Evolutionary conservation across 202 grass and related monocot species (phyloP).

Genomic region (Bolboschoenoplectus hybrid): DNA sequence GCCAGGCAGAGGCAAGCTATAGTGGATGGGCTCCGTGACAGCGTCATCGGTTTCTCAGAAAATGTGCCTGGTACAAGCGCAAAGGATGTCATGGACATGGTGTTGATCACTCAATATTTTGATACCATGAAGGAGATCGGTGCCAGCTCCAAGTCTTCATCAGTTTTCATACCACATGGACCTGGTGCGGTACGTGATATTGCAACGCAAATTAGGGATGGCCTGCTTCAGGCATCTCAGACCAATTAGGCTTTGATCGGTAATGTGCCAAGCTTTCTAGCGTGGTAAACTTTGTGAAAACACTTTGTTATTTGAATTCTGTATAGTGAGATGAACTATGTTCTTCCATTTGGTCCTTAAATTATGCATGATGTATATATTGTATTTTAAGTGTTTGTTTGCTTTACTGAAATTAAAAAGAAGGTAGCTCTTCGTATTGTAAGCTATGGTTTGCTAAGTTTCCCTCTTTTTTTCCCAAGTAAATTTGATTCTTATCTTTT

Average conservation of each 20-base stretch:
- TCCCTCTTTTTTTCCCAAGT: background rate
- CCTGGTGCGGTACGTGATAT: conserved; percentile 68
- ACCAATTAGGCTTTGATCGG: background rate
- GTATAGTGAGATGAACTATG: conserved; percentile 4
- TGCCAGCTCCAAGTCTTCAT: conserved; percentile 60
- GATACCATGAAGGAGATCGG: conserved; percentile 82
- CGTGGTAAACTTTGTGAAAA: conserved; percentile 2
- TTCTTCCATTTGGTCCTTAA: background rate
- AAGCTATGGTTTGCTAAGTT: background rate
- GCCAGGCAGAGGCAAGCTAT: conserved; percentile 67
- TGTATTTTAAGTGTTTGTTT: conserved; percentile 22
- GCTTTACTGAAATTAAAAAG: background rate
- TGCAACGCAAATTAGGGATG: conserved; percentile 56
- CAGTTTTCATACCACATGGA: conserved; percentile 73
- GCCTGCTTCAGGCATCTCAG: conserved; percentile 55
- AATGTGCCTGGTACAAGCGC: conserved; percentile 68
- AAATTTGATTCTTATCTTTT: conserved; percentile 3
- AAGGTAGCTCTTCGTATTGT: background rate
- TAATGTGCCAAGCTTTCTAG: background rate
- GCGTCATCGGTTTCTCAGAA: conserved; percentile 59
- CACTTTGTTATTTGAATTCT: background rate
- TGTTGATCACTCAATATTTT: conserved; percentile 62
- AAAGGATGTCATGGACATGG: conserved; percentile 76
- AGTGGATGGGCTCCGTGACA: conserved; percentile 68
- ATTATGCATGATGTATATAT: background rate